phyloP scores from a whole-genome alignment of 345 rosid genomes.

The Brassica napus region DNA sequence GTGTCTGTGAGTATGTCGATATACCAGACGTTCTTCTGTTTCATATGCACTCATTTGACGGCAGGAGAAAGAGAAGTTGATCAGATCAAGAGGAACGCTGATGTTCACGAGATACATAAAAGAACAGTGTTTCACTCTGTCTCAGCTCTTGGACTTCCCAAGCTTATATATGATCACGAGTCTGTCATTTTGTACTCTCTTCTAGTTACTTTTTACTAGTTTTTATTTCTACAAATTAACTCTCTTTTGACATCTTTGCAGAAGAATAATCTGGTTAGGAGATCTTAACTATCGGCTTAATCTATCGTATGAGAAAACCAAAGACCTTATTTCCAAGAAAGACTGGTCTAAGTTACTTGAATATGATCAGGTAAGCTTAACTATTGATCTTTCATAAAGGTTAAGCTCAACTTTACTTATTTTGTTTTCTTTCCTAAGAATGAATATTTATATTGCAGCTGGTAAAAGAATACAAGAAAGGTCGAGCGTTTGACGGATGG shows the following conservation, averaged over 20 bases:
- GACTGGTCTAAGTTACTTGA: conserved; percentile 71
- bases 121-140: conserved; percentile 71
- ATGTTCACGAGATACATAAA: conserved; percentile 81
- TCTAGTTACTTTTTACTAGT: neutral
- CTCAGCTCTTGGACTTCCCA: conserved; percentile 68
- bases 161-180: conserved; percentile 76
- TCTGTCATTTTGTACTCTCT: conserved; percentile 41
- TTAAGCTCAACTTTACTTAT: neutral
- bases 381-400: neutral
- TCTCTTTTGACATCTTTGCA: conserved; percentile 39
- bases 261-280: conserved; percentile 91
- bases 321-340: conserved; percentile 60
- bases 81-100: conserved; percentile 81
- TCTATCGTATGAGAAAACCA: conserved; percentile 64
- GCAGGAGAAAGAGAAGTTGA: conserved; percentile 94
- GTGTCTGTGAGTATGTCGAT: conserved; percentile 96
- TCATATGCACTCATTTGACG: conserved; percentile 79
- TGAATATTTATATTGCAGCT: conserved; percentile 48
- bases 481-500: conserved; percentile 91
- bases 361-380: conserved; percentile 69
- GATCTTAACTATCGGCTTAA: conserved; percentile 91
- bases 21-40: conserved; percentile 85
- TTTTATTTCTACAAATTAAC: neutral
- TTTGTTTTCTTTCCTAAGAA: neutral
- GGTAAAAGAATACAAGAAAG: conserved; percentile 68